Percentiles rank a stretch among this genome's conserved stretches.
These are phyloP conservation scores for Biscogniauxia marginata DNA, from an alignment of 2,329 filamentous ascomycete genomes.

Conservation along the genomic window DNA sequence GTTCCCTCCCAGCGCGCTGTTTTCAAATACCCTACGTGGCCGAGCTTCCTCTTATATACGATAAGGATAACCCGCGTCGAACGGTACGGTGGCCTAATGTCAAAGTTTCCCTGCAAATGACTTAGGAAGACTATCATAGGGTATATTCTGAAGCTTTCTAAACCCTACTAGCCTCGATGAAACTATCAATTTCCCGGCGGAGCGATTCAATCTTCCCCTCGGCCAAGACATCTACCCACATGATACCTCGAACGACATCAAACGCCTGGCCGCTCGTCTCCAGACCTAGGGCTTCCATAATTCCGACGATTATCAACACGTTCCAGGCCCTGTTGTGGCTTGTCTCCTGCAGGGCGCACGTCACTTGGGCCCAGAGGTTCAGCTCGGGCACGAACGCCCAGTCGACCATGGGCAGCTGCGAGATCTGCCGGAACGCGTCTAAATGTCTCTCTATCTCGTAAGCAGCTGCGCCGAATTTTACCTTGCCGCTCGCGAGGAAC, in stretches of 20 bases:
- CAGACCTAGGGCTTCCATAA: slow-evolving; percentile 24
- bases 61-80: too few relatives aligned
- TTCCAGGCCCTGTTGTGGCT: slow-evolving; percentile 23
- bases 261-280: slow-evolving; percentile 20
- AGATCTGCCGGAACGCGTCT: slow-evolving; percentile 29
- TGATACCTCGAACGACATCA: slow-evolving; percentile 24
- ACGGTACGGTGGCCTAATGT: too few relatives aligned
- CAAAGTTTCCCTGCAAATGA: neutral
- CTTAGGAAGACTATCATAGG: neutral
- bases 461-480: slow-evolving; percentile 20
- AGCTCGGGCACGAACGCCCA: slow-evolving; percentile 30
- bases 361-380: slow-evolving; percentile 29
- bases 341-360: slow-evolving; percentile 25
- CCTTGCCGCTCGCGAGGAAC: slow-evolving; percentile 26
- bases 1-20: too few relatives aligned
- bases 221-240: slow-evolving; percentile 28
- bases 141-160: neutral
- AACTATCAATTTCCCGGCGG: slow-evolving; percentile 21
- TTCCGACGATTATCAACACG: slow-evolving; percentile 23
- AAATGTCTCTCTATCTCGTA: slow-evolving; percentile 24
- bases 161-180: slow-evolving; percentile 6
- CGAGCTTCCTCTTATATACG: too few relatives aligned
- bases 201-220: slow-evolving; percentile 20
- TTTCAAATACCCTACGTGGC: too few relatives aligned
- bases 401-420: slow-evolving; percentile 24